phyloP scores from a whole-genome alignment of 345 rosid genomes.

The Abelmoschus esculentus region DNA sequence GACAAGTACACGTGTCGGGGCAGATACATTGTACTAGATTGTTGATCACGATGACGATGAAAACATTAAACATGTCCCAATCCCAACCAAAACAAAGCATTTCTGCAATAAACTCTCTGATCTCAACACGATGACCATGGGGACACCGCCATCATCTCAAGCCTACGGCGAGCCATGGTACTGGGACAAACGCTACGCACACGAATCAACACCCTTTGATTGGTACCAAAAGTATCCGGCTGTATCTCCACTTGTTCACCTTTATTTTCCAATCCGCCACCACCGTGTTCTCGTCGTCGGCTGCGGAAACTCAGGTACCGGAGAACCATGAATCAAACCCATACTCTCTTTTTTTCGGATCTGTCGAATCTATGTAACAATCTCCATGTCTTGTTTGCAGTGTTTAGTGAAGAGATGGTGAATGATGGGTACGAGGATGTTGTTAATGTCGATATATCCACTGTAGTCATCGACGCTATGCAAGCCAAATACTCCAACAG shows the following conservation, averaged over 20 bases:
- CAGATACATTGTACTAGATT: neutral
- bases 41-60: neutral
- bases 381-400: slow-evolving; percentile 23
- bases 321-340: neutral
- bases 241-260: slow-evolving; percentile 70
- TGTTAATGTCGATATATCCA: slow-evolving; percentile 65
- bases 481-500: slow-evolving; percentile 37
- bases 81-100: neutral
- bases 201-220: slow-evolving; percentile 72
- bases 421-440: slow-evolving; percentile 79
- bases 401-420: slow-evolving; percentile 71
- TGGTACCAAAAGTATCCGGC: slow-evolving; percentile 87
- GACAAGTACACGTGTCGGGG: neutral
- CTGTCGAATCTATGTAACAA: neutral
- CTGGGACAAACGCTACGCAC: slow-evolving; percentile 77
- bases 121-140: slow-evolving; percentile 18
- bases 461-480: slow-evolving; percentile 72
- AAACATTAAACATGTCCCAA: neutral
- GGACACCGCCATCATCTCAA: slow-evolving; percentile 31
- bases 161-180: slow-evolving; percentile 83
- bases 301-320: slow-evolving; percentile 83
- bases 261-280: slow-evolving; percentile 51
- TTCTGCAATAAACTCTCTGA: neutral
- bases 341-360: slow-evolving; percentile 1
- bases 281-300: slow-evolving; percentile 64